Evolutionary conservation across 805 yeast species (phyloP).

Genomic region (Yamadazyma ubonensis): DNA sequence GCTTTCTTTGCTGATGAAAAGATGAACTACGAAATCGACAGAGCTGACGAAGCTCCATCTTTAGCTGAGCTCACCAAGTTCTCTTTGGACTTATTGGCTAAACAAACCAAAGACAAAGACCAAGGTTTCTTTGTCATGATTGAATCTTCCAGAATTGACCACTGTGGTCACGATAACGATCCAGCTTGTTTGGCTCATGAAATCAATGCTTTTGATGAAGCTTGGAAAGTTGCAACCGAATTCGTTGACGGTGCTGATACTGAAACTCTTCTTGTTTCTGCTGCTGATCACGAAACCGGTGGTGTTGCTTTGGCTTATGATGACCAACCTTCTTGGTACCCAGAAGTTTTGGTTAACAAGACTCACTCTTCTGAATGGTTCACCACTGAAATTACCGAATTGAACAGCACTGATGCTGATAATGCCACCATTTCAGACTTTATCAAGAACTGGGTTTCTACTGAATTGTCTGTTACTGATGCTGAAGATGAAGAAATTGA

Average conservation of each 20-base stretch:
- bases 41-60: slow-evolving; percentile 65
- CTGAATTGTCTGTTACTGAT: slow-evolving; percentile 9
- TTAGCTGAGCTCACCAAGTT: slow-evolving; percentile 74
- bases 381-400: slow-evolving; percentile 73
- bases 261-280: slow-evolving; percentile 76
- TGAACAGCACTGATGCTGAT: slow-evolving; percentile 48
- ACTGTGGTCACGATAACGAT: slow-evolving; percentile 90
- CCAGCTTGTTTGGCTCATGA: slow-evolving; percentile 90
- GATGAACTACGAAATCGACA: slow-evolving; percentile 82
- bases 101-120: slow-evolving; percentile 67
- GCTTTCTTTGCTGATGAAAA: slow-evolving; percentile 74
- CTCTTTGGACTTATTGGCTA: slow-evolving; percentile 61
- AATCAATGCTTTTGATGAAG: slow-evolving; percentile 80
- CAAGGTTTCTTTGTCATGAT: slow-evolving; percentile 81
- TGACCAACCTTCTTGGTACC: slow-evolving; percentile 57
- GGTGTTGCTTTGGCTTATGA: slow-evolving; percentile 47
- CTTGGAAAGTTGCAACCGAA: slow-evolving; percentile 70
- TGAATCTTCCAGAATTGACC: slow-evolving; percentile 93
- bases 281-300: slow-evolving; percentile 96
- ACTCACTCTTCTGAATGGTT: slow-evolving; percentile 77
- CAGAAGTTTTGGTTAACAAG: slow-evolving; percentile 68
- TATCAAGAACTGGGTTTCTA: slow-evolving; percentile 7
- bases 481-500: slow-evolving; percentile 9
- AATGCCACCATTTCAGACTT: slow-evolving; percentile 38
- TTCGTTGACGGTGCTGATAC: slow-evolving; percentile 66